Base-by-base conservation (phyloP, 148 eudicot species). In the Arbutus unedo region DNA sequence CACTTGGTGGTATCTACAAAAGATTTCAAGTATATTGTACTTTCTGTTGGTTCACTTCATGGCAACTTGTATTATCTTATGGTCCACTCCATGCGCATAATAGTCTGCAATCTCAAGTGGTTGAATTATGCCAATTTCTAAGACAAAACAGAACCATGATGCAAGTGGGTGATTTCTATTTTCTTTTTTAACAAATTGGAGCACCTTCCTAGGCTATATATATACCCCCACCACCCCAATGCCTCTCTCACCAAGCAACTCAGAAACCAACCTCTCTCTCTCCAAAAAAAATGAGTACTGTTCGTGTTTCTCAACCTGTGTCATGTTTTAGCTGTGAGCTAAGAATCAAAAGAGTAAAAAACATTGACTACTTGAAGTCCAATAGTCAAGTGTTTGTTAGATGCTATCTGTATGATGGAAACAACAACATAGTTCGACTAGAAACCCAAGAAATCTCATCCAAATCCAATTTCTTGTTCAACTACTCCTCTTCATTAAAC, bases 331-430 rank as follows among this genome's bases (percentile, higher is more conserved):
- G 76, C 49, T 87, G 85, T 77, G 87, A 93, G 56, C 18, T 91
- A n/a, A 84, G 67, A 70, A 83, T 93, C 57, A 79, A 87, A 43
- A 86, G 88, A 84, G 96, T 92, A 1, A 89, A 87, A 87, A 90
- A 90, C 81, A 59, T 87, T 0, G 77, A 83, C 53, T 50, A 82
- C 14, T 47, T 48, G 49, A 85, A 84, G 23, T 80, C 62, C 31
- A 77, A 38, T 19, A 82, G 85, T 2, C 51, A 77, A 23, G 75
- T 90, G 47, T 93, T 91, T 60, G 74, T 93, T 2, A 90, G 96
- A 84, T 89, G 90, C 84, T 89, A 88, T 79, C 83, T 93, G 14
- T 79, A 88, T 18, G 75, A 89, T 68, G 91, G 90, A 72, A 85
- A 87, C 79, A 86, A 85, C 76, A 76, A 67, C 18, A 91, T 88